Percentiles rank a stretch among this genome's conserved stretches.
Evolutionary conservation across 176 grass and related monocot genomes (phyloP).

Genomic region (Oryza meyeriana): DNA sequence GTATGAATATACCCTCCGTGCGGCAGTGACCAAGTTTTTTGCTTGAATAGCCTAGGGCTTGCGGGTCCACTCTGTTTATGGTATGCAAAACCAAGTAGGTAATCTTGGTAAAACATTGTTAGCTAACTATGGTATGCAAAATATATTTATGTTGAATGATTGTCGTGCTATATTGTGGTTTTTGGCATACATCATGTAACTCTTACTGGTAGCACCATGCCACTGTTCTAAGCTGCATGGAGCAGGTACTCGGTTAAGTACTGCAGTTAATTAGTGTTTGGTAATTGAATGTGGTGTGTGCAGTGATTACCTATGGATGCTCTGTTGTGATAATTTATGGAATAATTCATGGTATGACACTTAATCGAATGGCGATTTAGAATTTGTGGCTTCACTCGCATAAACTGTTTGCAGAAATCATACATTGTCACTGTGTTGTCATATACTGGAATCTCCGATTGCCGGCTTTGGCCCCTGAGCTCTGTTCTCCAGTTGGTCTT

Average conservation of each 20-base stretch:
- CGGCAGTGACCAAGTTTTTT: too few relatives aligned
- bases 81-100: conserved; percentile 1
- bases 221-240: not conserved
- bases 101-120: not conserved
- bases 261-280: too few relatives aligned
- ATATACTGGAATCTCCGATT: not conserved
- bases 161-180: not conserved
- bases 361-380: conserved; percentile 1
- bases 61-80: conserved; percentile 8
- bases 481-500: not conserved
- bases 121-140: not conserved
- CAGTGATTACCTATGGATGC: conserved; percentile 8
- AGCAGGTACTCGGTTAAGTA: not conserved
- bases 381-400: not conserved
- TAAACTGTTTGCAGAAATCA: not conserved
- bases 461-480: not conserved
- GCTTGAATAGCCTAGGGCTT: too few relatives aligned
- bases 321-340: not conserved
- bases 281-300: not conserved
- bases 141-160: not conserved
- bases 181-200: not conserved
- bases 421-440: conserved; percentile 1
- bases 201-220: not conserved
- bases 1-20: not conserved
- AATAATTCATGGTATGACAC: not conserved